phyloP scores from a whole-genome alignment of 805 yeast species.

The Candida takata region DNA sequence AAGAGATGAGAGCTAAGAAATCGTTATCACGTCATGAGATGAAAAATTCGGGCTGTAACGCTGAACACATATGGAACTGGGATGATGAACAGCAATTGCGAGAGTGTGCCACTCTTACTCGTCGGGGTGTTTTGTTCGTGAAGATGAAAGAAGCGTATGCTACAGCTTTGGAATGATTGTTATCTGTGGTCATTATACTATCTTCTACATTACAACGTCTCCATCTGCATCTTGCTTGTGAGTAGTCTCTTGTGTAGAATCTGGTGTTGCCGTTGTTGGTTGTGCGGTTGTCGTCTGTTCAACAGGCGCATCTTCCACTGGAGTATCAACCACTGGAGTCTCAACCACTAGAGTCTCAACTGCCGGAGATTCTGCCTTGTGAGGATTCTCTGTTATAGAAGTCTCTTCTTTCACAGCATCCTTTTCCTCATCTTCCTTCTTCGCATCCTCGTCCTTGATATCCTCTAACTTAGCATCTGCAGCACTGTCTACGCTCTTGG shows the following conservation, averaged over 20 bases:
- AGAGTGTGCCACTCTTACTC: slow-evolving; percentile 42
- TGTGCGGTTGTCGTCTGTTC: too few relatives aligned
- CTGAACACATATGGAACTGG: slow-evolving; percentile 45
- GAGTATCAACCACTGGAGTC: not conserved
- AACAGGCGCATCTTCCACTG: not conserved
- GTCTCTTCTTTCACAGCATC: too few relatives aligned
- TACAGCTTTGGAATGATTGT: not conserved
- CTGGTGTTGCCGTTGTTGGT: not conserved
- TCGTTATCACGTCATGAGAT: slow-evolving; percentile 37
- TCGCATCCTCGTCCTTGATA: not conserved
- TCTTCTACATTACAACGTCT: slow-evolving; percentile 11
- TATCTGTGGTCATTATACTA: not conserved
- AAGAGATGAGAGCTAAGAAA: slow-evolving; percentile 37
- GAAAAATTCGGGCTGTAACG: slow-evolving; percentile 31
- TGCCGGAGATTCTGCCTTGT: not conserved
- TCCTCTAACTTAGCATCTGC: not conserved
- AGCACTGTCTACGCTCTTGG: slow-evolving; percentile 16
- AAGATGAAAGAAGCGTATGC: slow-evolving; percentile 30
- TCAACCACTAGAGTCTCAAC: slow-evolving; percentile 9
- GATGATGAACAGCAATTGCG: slow-evolving; percentile 41
- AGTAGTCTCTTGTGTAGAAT: too few relatives aligned
- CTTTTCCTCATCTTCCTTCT: too few relatives aligned
- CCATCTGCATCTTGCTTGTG: slow-evolving; percentile 16
- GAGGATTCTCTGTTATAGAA: too few relatives aligned
- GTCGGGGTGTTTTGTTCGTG: slow-evolving; percentile 54